Evolutionary conservation across 192 early-diverging fungal species (phyloP), one percentile per base, ranked within the genome.

Genomic region (Coemansia sp.): DNA sequence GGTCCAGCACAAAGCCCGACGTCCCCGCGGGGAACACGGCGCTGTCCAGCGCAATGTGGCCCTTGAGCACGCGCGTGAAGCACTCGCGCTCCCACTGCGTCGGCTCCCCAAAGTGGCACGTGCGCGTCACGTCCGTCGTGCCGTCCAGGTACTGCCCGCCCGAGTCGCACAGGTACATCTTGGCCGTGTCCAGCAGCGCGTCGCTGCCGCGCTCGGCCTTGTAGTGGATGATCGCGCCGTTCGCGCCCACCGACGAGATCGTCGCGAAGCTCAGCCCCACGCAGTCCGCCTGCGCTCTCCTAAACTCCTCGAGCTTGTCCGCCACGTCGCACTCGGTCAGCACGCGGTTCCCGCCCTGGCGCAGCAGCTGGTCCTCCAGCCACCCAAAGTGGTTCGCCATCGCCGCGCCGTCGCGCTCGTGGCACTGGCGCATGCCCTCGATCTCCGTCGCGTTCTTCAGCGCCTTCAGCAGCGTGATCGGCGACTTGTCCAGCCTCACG

Each of bases 151-250:
- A 99, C 80, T 99, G 97, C 58, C 87, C 97, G 47, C 97, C 97
- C 61, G 92, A 94, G 77, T 99, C 97, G 68, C 91, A 92, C 19
- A 99, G 85, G 60, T 97, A 99, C 67, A 97, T 86, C 56, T 88
- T 69, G 54, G 83, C 82, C 11, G 82, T 65, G 55, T 88, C 82
- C 62, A 99, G 88, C 19, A 82, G 68, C 14, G 87, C 88, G 55
- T 92, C 92, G 10, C 81, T 82, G 22, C 85, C 91, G 64, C 83
- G 86, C 62, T 91, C 84, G 27, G 97, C 95, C 73, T 87, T 88
- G 83, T 99, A 99, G 72, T 99, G 97, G 66, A 99, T 97, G 71
- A 99, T 94, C 31, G 94, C 89, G 6, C 93, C 97, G 62, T 95
- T 99, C n/a, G 97, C 71, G 3, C 97, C 97, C 8, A 92, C 92